These are phyloP conservation scores for Globisporangium nunn DNA, from an alignment of 352 stramenopile genomes.

Conservation along the genomic window DNA sequence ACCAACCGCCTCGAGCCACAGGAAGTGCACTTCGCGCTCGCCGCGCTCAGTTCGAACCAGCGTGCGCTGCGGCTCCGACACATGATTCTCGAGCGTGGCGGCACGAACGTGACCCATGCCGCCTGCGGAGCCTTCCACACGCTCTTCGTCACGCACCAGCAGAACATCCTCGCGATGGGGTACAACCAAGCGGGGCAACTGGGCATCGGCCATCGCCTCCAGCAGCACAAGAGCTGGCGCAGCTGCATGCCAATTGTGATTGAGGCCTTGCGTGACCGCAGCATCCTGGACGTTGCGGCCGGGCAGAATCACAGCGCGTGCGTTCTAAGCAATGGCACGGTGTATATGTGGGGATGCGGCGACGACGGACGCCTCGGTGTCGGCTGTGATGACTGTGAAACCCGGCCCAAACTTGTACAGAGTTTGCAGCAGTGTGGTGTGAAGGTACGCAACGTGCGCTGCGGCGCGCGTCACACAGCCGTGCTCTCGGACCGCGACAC, in stretches of 20 bases:
- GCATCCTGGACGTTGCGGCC: conserved; percentile 59
- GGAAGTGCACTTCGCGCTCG: conserved; percentile 47
- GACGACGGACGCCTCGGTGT: conserved; percentile 61
- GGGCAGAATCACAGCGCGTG: conserved; percentile 72
- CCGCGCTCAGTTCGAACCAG: conserved; percentile 35
- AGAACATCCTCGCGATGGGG: conserved; percentile 68
- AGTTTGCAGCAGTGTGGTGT: conserved; percentile 35
- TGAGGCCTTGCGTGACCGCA: conserved; percentile 41
- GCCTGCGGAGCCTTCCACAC: conserved; percentile 65
- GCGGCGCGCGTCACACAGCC: conserved; percentile 58
- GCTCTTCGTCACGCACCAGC: conserved; percentile 69
- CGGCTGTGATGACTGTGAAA: conserved; percentile 28
- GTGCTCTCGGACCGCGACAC: conserved; percentile 56
- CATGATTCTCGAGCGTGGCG: conserved; percentile 33
- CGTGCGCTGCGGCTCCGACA: conserved; percentile 52
- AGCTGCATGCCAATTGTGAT: conserved; percentile 54
- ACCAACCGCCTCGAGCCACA: conserved; percentile 28
- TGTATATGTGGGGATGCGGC: conserved; percentile 72
- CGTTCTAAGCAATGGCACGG: conserved; percentile 58
- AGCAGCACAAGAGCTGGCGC: conserved; percentile 56
- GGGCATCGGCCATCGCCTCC: conserved; percentile 51
- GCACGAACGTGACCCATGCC: conserved; percentile 57
- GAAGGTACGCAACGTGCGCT: conserved; percentile 40
- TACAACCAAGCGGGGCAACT: conserved; percentile 78
- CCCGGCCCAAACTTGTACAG: conserved; percentile 24